These are phyloP conservation scores for Nidularia pulvinata DNA, from an alignment of 768 basidiomycete genomes.

Conservation along the genomic window DNA sequence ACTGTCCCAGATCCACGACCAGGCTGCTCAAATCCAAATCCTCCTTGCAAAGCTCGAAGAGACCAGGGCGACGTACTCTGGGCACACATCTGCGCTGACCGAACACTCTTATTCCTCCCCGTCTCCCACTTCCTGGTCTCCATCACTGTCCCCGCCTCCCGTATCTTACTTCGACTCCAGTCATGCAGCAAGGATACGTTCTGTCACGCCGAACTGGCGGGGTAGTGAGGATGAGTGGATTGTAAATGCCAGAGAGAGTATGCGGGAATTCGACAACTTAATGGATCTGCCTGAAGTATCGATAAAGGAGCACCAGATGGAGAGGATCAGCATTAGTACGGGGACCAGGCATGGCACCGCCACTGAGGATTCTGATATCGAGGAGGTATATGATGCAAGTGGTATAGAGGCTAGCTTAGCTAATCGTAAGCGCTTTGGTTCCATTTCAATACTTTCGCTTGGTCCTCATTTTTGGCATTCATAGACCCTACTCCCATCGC, in stretches of 20 bases:
- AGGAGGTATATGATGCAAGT: conserved; percentile 52
- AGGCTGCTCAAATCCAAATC: conserved; percentile 70
- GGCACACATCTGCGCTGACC: conserved; percentile 4
- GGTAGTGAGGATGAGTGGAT: conserved; percentile 62
- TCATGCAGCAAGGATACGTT: not conserved
- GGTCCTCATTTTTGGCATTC: not conserved
- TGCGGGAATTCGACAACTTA: conserved; percentile 67
- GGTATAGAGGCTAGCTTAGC: conserved; percentile 74
- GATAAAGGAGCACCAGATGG: conserved; percentile 39
- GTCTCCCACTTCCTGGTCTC: conserved; percentile 32
- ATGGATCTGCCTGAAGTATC: conserved; percentile 56
- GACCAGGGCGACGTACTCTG: conserved; percentile 23
- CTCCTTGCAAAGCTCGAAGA: conserved; percentile 70
- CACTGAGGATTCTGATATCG: conserved; percentile 39
- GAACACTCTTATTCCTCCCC: conserved; percentile 15
- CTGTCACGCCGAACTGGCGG: conserved; percentile 5
- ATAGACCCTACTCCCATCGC: conserved; percentile 40
- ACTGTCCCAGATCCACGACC: conserved; percentile 73
- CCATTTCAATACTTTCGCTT: not conserved
- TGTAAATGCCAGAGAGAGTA: conserved; percentile 65
- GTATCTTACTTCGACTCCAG: conserved; percentile 25
- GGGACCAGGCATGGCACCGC: conserved; percentile 36
- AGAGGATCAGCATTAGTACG: conserved; percentile 36
- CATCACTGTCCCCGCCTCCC: conserved; percentile 29
- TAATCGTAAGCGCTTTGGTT: conserved; percentile 39